phyloP scores from a whole-genome alignment of 805 yeast species.

The Schizosaccharomyces cryophilus region DNA sequence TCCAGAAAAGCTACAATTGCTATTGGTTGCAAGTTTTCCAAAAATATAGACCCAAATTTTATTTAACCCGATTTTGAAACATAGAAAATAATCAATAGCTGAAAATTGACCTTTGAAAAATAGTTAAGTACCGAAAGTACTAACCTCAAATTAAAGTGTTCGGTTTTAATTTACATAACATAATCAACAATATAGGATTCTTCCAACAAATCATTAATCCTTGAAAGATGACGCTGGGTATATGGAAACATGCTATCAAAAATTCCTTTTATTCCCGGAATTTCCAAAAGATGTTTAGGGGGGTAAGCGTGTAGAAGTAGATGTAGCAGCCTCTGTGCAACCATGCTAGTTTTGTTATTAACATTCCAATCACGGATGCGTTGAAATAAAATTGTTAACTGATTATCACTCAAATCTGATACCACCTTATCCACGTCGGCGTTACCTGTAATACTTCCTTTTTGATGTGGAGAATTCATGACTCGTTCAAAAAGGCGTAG shows the following conservation, averaged over 20 bases:
- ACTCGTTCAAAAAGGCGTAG: slow-evolving; percentile 50
- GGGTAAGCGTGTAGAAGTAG: slow-evolving; percentile 34
- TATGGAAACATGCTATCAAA: slow-evolving; percentile 69
- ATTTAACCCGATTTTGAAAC: too few relatives aligned
- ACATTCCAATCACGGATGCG: slow-evolving; percentile 90
- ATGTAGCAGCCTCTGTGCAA: slow-evolving; percentile 55
- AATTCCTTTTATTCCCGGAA: slow-evolving; percentile 40
- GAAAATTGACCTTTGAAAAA: too few relatives aligned
- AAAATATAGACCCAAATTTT: not conserved
- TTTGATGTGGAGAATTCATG: slow-evolving; percentile 18
- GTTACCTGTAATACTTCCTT: slow-evolving; percentile 27
- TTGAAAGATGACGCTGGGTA: slow-evolving; percentile 55
- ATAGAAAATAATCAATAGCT: too few relatives aligned
- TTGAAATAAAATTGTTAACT: slow-evolving; percentile 34
- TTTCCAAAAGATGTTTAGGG: slow-evolving; percentile 31
- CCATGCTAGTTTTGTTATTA: slow-evolving; percentile 51
- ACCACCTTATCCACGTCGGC: slow-evolving; percentile 40
- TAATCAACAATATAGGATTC: slow-evolving; percentile 65
- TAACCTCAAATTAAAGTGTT: too few relatives aligned
- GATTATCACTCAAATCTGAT: slow-evolving; percentile 30
- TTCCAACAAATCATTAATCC: slow-evolving; percentile 61
- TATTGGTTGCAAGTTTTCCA: not conserved
- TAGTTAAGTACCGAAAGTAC: too few relatives aligned
- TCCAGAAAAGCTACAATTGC: not conserved
- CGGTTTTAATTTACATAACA: not conserved